Base-by-base conservation (phyloP, 805 yeast genomes). In the Saccharomyces paradoxus region DNA sequence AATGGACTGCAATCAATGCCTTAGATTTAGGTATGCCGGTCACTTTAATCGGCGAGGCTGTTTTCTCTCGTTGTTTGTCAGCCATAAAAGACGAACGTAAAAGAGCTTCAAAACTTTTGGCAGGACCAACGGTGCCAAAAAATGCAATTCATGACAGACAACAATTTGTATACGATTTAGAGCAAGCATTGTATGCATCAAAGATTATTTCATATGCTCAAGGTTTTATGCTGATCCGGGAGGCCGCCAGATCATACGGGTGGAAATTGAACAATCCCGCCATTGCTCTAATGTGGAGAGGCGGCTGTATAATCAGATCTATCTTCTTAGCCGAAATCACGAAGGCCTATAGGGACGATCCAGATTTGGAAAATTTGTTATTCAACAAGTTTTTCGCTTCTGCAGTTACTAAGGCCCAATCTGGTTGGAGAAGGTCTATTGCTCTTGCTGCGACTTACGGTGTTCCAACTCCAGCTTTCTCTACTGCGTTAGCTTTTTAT, bases 261-360 rank as follows among this genome's bases (percentile, higher is more conserved):
- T 92, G 99, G 99, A 84, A 88, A 76, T 82, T 92, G 74, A 94
- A 92, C 86, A 87, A 89, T 84, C 96, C 98, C 67, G 94, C 96
- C 57, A 94, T 94, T 69, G 98, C 98, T 66, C 83, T 94, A 70
- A 92, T 92, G 98, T 92, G 98, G 99, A 86, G 99, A 83, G 99
- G 99, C 80, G 99, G 99, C 68, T 92, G 98, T 83, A 92, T 92
- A 76, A 92, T 92, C 79, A 89, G 98, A 83, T 92, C 99, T 56
- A 97, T 92, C 62, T 92, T 92, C 87, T 81, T 92, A 72, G 97
- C 85, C 71, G 97, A 92, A 76, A 92, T 92, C 77, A 92, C 99
- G 64, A 75, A 89, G 72, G 99, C 99, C 63, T 92, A 86, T 87
- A 88, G 94, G 78, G 84, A 86, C 74, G 80, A 86, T 80, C 95